Evolutionary conservation across 495 filamentous ascomycete species (phyloP), one percentile per base, ranked within the genome.

Genomic region (Aspergillus affinis): DNA sequence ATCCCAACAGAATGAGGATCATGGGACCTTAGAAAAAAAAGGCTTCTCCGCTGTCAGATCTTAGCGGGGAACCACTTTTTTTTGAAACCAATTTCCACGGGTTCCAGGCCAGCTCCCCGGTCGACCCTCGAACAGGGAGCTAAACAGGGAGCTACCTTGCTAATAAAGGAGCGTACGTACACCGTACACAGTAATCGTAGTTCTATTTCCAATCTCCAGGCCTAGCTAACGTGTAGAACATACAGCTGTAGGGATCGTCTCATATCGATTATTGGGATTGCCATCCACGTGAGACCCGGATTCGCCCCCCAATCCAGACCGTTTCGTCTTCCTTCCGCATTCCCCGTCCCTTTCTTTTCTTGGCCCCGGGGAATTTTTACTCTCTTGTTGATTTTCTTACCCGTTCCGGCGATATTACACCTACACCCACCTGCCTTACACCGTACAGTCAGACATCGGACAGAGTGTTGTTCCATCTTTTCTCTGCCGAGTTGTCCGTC

Each of bases 21-120:
- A 69, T 69, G 66, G 46, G 64, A 66, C 66, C 63, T 50, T 32
- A 51, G 60, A 64, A 66, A 67, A 64, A 58, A 58, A 49, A 29
- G 57, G 54, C 32, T 60, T 55, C 59, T 55, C 57, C 55, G 54
- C 61, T 67, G 64, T 69, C 64, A 69, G 64, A 65, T 69, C 61
- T 51, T 51, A 57, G 36, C 45, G 51, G 26, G 27, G 27, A 48
- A 48, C 46, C 41, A 21, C 54, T 20, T 26, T 21, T 49, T 26
- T 49, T 26, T 26, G 12, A 21, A 32, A 26, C 20, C 17, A 45
- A 44, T 18, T 36, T 20, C 26, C 19, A 54, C 12, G 6, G 15
- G 51, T 13, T 54, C 32, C 45, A 54, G 21, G 21, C 32, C 20
- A 32, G 41, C 41, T 27, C 19, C 6, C 4, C 13, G 20, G n/a